phyloP scores from a whole-genome alignment of 2,329 filamentous ascomycete genomes.

The Beauveria australis region DNA sequence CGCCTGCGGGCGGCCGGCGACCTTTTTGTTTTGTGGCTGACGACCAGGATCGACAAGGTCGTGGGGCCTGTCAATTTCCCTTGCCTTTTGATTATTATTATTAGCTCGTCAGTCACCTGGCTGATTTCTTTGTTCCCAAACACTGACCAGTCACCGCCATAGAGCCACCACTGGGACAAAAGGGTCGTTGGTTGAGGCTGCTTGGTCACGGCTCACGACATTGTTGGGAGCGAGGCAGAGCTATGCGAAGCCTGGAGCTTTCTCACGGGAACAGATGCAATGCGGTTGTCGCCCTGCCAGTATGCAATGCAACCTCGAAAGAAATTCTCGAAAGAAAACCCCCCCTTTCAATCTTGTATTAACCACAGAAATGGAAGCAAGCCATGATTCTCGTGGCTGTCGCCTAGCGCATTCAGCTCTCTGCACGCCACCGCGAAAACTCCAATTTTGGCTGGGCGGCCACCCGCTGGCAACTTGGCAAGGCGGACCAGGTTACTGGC shows the following conservation, averaged over 20 bases:
- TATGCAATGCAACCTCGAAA: background rate
- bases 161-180: background rate
- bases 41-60: conserved; percentile 6
- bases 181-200: background rate
- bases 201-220: background rate
- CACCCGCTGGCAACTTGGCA: background rate
- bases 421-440: conserved; percentile 10
- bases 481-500: background rate
- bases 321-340: too few species aligned
- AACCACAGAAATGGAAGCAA: background rate
- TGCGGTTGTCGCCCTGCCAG: background rate
- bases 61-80: conserved; percentile 3
- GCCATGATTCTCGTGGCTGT: background rate
- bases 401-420: conserved; percentile 11
- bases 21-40: background rate
- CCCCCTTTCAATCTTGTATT: background rate
- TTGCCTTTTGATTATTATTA: background rate
- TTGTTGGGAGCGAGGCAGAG: background rate
- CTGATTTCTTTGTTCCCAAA: background rate
- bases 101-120: background rate
- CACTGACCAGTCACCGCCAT: conserved; percentile 1
- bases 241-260: background rate
- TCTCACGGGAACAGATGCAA: background rate
- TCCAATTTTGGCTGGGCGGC: conserved; percentile 4
- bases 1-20: background rate